phyloP scores from a whole-genome alignment of 176 grass and related monocot species.

The Puya raimondii region DNA sequence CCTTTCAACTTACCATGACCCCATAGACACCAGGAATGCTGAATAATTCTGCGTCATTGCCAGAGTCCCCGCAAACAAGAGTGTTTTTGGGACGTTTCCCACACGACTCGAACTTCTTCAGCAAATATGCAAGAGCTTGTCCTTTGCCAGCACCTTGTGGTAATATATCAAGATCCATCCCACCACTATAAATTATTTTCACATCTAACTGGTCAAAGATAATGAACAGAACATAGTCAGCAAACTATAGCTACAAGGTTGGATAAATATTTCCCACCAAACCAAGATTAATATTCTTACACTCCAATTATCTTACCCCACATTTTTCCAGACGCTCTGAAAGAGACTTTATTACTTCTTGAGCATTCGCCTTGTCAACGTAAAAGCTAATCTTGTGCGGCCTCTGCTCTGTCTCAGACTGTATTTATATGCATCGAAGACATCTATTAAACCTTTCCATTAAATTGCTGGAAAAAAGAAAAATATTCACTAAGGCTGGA shows the following conservation, averaged over 20 bases:
- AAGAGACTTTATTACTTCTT: conserved; percentile 55
- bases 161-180: conserved; percentile 66
- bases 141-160: conserved; percentile 80
- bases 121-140: conserved; percentile 74
- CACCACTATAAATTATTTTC: conserved; percentile 84
- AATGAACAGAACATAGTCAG: conserved; percentile 18
- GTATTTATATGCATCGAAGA: conserved; percentile 19
- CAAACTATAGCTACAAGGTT: background rate
- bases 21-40: conserved; percentile 59
- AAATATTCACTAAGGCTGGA: background rate
- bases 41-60: conserved; percentile 87
- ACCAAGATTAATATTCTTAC: background rate
- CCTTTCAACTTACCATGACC: conserved; percentile 65
- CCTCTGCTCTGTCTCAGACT: conserved; percentile 64
- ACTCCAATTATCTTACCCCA: conserved; percentile 32
- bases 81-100: conserved; percentile 56
- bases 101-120: conserved; percentile 51
- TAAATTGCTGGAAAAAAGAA: conserved; percentile 2
- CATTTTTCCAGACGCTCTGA: conserved; percentile 37
- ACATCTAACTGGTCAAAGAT: conserved; percentile 59
- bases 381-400: conserved; percentile 92
- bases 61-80: conserved; percentile 91
- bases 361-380: conserved; percentile 49
- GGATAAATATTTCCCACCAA: background rate
- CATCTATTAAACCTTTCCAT: background rate